Conservation (phyloP, 306 rosid species). For the Hippophae gyantsensis region DNA sequence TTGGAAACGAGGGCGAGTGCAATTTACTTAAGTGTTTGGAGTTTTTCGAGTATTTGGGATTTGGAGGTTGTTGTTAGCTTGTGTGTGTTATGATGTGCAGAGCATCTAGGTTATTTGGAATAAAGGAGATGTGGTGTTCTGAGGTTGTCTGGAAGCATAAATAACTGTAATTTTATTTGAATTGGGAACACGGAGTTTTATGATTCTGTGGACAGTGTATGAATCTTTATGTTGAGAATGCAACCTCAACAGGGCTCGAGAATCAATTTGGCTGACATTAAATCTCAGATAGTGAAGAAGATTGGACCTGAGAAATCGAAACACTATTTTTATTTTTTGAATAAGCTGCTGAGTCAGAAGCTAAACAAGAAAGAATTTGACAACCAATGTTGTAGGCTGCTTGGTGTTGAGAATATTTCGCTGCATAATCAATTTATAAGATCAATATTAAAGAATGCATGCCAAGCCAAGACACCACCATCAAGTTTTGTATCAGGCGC, state of each 20-base stretch:
- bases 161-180: slow-evolving; percentile 25
- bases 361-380: slow-evolving; percentile 81
- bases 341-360: slow-evolving; percentile 73
- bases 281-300: slow-evolving; percentile 68
- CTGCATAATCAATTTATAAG: slow-evolving; percentile 75
- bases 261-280: slow-evolving; percentile 85
- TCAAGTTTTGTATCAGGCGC: slow-evolving; percentile 36
- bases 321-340: slow-evolving; percentile 57
- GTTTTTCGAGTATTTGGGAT: slow-evolving; percentile 25
- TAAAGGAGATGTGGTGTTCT: slow-evolving; percentile 41
- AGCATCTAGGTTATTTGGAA: slow-evolving; percentile 27
- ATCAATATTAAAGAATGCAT: slow-evolving; percentile 85
- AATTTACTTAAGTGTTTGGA: slow-evolving; percentile 32
- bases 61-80: slow-evolving; percentile 20
- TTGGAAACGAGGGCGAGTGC: slow-evolving; percentile 25
- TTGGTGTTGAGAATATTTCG: slow-evolving; percentile 81
- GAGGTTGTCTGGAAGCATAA: slow-evolving; percentile 43
- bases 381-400: slow-evolving; percentile 51
- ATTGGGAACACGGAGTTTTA: slow-evolving; percentile 31
- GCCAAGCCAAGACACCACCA: slow-evolving; percentile 81
- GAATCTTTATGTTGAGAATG: slow-evolving; percentile 74
- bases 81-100: slow-evolving; percentile 23
- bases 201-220: too few relatives aligned
- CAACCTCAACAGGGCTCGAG: slow-evolving; percentile 86
- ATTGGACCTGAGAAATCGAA: slow-evolving; percentile 72